A percentile compares a stretch with the other conserved stretches of the same genome.
phyloP scores from a whole-genome alignment of 2,329 filamentous ascomycete genomes.

The Fusarium abutilonis region DNA sequence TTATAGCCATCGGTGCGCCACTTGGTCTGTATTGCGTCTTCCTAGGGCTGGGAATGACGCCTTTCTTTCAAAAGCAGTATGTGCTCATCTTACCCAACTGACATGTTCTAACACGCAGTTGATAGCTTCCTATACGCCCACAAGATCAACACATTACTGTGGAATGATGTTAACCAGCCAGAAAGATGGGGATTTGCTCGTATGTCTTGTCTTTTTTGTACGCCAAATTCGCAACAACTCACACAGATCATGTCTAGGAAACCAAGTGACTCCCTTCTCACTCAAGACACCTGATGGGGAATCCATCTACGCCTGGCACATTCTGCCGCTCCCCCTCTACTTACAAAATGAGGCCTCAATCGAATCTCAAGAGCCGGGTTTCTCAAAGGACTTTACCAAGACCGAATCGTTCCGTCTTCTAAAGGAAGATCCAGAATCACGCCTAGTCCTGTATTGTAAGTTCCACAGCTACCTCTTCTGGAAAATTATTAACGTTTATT shows the following conservation, averaged over 20 bases:
- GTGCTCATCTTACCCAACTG: neutral
- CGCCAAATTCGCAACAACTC: conserved; percentile 7
- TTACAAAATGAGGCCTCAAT: conserved; percentile 74
- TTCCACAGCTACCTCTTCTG: conserved; percentile 20
- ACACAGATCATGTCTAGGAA: conserved; percentile 61
- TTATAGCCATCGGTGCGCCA: conserved; percentile 66
- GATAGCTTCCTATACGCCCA: conserved; percentile 83
- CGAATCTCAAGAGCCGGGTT: conserved; percentile 60
- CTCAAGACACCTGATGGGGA: conserved; percentile 79
- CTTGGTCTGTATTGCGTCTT: conserved; percentile 73
- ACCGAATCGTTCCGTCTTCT: conserved; percentile 70
- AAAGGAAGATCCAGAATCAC: conserved; percentile 69
- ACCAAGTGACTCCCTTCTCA: conserved; percentile 88
- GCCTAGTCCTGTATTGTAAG: conserved; percentile 72
- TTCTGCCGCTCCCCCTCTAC: conserved; percentile 83
- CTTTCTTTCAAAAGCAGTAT: conserved; percentile 83
- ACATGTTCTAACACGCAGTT: conserved; percentile 19
- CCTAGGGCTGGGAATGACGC: conserved; percentile 71
- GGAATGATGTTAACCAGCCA: conserved; percentile 77
- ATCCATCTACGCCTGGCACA: conserved; percentile 87
- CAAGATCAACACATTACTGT: conserved; percentile 76
- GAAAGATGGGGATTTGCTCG: conserved; percentile 88
- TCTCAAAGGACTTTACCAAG: conserved; percentile 63
- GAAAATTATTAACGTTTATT: conserved; percentile 18
- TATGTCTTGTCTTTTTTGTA: conserved; percentile 51